These are phyloP conservation scores for Fragaria ananassa DNA, from an alignment of 306 rosid species.

Conservation along the genomic window DNA sequence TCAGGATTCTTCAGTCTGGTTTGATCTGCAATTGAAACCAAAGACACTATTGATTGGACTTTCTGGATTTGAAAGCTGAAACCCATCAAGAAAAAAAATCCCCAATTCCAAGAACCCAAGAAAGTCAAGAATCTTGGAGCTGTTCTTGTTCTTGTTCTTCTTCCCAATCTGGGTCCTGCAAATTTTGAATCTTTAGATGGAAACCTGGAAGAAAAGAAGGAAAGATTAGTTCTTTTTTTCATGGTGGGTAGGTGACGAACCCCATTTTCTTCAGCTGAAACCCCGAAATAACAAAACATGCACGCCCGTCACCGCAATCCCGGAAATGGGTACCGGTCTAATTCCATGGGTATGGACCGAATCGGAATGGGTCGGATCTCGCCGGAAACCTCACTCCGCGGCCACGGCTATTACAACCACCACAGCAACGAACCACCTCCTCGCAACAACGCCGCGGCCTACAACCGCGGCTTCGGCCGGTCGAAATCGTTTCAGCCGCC, in stretches of 20 bases:
- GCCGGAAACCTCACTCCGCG: constrained; percentile 38
- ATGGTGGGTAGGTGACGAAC: not conserved
- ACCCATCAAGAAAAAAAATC: not conserved
- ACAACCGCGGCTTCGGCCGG: constrained; percentile 43
- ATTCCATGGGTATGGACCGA: constrained; percentile 36
- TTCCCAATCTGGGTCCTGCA: not conserved
- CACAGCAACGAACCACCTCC: constrained; percentile 27
- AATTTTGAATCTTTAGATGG: constrained; percentile 4
- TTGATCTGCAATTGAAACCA: not conserved
- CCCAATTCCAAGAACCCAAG: not conserved
- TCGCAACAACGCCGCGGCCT: constrained; percentile 20
- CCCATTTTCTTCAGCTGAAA: not conserved
- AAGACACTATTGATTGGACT: not conserved
- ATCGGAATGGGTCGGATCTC: constrained; percentile 43
- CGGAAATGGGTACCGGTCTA: constrained; percentile 59
- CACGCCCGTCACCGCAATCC: constrained; percentile 51
- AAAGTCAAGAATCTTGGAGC: not conserved
- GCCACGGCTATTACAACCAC: constrained; percentile 29
- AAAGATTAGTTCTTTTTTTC: not conserved
- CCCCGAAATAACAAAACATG: not conserved
- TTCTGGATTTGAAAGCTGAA: not conserved
- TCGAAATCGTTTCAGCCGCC: constrained; percentile 36
- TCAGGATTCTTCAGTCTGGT: not conserved
- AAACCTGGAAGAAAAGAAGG: not conserved
- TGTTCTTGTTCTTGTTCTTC: too few species aligned